Evolutionary conservation across 192 early-diverging fungal genomes (phyloP), one percentile per base, ranked within the genome.

Genomic region (Funneliformis geosporum): DNA sequence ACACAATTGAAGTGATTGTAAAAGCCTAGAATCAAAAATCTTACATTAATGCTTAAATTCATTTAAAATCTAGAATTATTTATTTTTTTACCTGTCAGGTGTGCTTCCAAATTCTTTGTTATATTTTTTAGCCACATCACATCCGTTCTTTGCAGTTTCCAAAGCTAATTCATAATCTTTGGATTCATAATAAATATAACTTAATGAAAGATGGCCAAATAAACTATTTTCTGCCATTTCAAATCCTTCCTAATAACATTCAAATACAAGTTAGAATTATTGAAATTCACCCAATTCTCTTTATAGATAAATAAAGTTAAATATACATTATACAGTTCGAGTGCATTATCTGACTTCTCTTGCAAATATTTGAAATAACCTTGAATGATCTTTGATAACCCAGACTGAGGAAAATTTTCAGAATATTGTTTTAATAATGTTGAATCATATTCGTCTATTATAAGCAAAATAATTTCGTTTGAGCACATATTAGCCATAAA

Each of bases 1-100:
- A 47, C 86, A 85, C 33, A 90, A 46, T 61, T 94, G 91, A 59
- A 93, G 82, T 0, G 85, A 88, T 25, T 82, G 75, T 25, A 81
- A 79, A 66, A 88, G 85, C 21, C 86, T 89, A 79, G 28, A n/a
- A 74, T 83, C 33, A 76, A 27, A 28, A 75, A 38, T 11, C 42
- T 25, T 62, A 12, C 7, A 44, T 43, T 6, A 62, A 38, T 3
- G 18, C 46, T 70, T 42, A 33, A 33, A 76, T 27, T 40, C 14
- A 39, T 73, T 16, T 5, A 64, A 62, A 11, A 55, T 42, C 7
- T 18, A 21, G 18, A 55, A 1, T 55, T 55, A 55, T 21, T 10
- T n/a, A n/a, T n/a, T n/a, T n/a, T n/a, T 72, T 62, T 83, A 86
- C 89, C 81, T 85, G 11, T 84, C 67, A 39, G 88, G 81, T 0